Percentiles rank a stretch among this genome's conserved stretches.
Evolutionary conservation across 148 eudicot genomes (phyloP).

Genomic region (Vaccinium darrowii): DNA sequence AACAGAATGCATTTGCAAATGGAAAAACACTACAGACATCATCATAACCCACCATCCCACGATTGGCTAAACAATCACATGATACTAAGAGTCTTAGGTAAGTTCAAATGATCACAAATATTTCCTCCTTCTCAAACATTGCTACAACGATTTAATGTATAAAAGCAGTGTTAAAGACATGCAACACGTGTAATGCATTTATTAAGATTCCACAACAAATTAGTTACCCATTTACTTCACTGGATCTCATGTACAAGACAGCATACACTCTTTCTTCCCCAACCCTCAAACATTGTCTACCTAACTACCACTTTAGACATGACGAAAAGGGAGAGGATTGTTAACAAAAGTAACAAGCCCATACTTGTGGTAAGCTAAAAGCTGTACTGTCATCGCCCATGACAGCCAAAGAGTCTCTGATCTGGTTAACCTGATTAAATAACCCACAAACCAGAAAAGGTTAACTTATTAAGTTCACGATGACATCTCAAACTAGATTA

Average conservation of each 20-base stretch:
- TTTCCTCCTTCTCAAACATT: not conserved
- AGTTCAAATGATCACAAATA: not conserved
- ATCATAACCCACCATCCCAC: not conserved
- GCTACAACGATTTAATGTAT: not conserved
- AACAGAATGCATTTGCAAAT: not conserved
- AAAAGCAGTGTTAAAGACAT: constrained; percentile 1
- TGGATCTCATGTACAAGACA: not conserved
- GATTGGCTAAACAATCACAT: not conserved
- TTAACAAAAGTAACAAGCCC: constrained; percentile 14
- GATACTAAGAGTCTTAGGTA: not conserved
- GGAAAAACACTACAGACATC: no score
- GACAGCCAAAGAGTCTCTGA: constrained; percentile 84
- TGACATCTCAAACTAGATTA: not conserved
- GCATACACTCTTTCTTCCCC: not conserved
- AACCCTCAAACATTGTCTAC: not conserved
- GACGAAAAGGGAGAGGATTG: constrained; percentile 15
- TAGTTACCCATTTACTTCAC: not conserved
- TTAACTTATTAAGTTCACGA: not conserved
- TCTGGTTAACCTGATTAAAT: constrained; percentile 72
- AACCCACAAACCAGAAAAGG: constrained; percentile 6
- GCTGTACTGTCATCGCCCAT: constrained; percentile 98
- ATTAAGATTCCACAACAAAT: not conserved
- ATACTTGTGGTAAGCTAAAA: constrained; percentile 94
- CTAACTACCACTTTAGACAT: not conserved
- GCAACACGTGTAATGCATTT: not conserved